Conservation (phyloP, 169 alveolate genomes). For the Plasmodium inui region DNA sequence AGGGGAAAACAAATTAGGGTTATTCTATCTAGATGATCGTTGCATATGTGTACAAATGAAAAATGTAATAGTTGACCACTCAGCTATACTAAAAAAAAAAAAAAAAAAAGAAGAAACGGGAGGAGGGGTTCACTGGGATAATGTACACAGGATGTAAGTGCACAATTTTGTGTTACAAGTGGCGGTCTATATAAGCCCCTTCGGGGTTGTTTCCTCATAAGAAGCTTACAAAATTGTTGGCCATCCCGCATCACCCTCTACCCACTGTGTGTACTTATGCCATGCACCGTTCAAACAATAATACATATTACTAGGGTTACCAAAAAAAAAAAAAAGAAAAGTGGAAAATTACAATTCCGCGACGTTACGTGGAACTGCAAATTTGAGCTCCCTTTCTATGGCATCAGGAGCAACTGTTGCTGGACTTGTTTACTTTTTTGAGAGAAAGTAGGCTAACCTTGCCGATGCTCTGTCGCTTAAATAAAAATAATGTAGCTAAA, state of each 20-base stretch:
- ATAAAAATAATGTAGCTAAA: constrained; percentile 25
- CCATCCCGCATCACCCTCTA: background rate
- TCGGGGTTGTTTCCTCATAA: background rate
- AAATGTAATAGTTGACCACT: background rate
- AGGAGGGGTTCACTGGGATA: background rate
- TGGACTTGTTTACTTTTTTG: background rate
- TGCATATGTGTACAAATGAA: background rate
- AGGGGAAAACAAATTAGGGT: background rate
- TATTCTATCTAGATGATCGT: background rate
- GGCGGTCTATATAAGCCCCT: background rate
- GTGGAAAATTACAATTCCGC: background rate
- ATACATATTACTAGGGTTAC: background rate
- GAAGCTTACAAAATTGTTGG: background rate
- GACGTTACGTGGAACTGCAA: background rate
- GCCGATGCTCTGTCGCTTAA: background rate
- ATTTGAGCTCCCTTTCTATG: background rate
- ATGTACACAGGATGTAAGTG: background rate
- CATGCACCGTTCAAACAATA: background rate
- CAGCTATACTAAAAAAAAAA: background rate
- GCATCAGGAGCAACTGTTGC: background rate
- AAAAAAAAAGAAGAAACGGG: background rate
- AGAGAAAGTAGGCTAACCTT: background rate
- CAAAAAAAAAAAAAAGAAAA: background rate
- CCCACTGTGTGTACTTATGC: background rate
- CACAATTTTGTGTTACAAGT: background rate